phyloP scores from a whole-genome alignment of 192 early-diverging fungal genomes.

The Geranomyces michiganensis region DNA sequence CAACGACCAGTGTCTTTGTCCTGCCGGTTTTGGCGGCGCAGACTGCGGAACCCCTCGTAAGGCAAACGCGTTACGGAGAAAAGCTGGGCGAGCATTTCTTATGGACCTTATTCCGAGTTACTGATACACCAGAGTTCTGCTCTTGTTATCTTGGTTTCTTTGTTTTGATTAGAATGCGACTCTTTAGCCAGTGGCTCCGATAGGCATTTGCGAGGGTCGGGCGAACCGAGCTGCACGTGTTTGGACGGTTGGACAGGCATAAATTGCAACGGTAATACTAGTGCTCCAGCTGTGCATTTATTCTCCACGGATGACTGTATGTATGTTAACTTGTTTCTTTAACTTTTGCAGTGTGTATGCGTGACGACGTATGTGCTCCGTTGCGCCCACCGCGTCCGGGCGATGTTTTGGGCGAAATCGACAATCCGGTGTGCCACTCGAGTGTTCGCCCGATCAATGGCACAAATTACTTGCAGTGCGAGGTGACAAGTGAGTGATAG shows the following conservation, averaged over 20 bases:
- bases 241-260: constrained; percentile 88
- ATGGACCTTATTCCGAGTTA: too few relatives aligned
- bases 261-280: constrained; percentile 91
- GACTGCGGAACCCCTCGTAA: constrained; percentile 74
- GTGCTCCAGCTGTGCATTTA: not conserved
- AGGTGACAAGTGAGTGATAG: constrained; percentile 44
- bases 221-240: constrained; percentile 68
- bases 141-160: not conserved
- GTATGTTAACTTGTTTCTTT: not conserved
- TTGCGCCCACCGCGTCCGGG: constrained; percentile 9
- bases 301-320: not conserved
- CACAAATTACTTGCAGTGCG: constrained; percentile 43
- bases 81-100: not conserved
- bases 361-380: constrained; percentile 37
- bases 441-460: constrained; percentile 33
- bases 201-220: constrained; percentile 15
- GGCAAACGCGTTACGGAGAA: not conserved
- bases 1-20: constrained; percentile 18
- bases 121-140: not conserved
- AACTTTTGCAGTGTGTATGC: constrained; percentile 37
- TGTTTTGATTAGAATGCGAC: constrained; percentile 64
- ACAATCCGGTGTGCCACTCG: constrained; percentile 39
- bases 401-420: constrained; percentile 12
- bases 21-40: constrained; percentile 76
- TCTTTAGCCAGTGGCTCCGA: constrained; percentile 56